Conservation (phyloP, 2,329 filamentous ascomycete genomes). For the Venturia effusa region DNA sequence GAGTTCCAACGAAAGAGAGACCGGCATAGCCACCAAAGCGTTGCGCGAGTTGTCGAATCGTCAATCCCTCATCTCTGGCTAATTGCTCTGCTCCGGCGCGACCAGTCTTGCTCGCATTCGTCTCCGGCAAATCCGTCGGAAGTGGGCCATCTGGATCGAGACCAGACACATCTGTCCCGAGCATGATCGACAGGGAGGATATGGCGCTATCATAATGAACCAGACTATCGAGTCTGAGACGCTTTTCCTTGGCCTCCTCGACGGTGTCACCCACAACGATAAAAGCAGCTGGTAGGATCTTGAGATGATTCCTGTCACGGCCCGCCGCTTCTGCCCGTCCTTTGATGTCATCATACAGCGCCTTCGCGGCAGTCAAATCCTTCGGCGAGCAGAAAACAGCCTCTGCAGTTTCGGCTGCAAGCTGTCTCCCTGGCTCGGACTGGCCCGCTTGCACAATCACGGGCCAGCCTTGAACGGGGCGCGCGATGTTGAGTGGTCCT, state of each 20-base stretch:
- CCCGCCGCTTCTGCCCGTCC: conserved; percentile 34
- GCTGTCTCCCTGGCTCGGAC: conserved; percentile 40
- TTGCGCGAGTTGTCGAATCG: conserved; percentile 41
- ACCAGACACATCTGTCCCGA: conserved; percentile 37
- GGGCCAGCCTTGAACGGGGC: conserved; percentile 44
- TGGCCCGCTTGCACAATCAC: conserved; percentile 46
- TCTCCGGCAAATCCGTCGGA: conserved; percentile 40
- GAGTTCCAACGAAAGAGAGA: conserved; percentile 41
- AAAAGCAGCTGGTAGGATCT: conserved; percentile 42
- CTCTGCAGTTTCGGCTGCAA: conserved; percentile 44
- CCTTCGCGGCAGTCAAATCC: conserved; percentile 36
- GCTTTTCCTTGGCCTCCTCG: conserved; percentile 38
- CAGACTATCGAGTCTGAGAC: conserved; percentile 39
- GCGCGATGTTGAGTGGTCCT: conserved; percentile 42
- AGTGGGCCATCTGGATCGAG: conserved; percentile 41
- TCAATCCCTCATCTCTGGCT: conserved; percentile 35
- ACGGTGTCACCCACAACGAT: conserved; percentile 40
- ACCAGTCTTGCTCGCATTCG: conserved; percentile 42
- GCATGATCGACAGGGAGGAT: conserved; percentile 38
- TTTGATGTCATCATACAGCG: conserved; percentile 42
- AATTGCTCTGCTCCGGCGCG: conserved; percentile 36
- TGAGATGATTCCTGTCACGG: conserved; percentile 35
- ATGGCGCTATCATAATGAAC: conserved; percentile 46
- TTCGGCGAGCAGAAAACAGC: conserved; percentile 41
- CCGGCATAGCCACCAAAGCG: conserved; percentile 40